These are phyloP conservation scores for Plasmodium fragile DNA, from an alignment of 169 alveolate species.

Conservation along the genomic window DNA sequence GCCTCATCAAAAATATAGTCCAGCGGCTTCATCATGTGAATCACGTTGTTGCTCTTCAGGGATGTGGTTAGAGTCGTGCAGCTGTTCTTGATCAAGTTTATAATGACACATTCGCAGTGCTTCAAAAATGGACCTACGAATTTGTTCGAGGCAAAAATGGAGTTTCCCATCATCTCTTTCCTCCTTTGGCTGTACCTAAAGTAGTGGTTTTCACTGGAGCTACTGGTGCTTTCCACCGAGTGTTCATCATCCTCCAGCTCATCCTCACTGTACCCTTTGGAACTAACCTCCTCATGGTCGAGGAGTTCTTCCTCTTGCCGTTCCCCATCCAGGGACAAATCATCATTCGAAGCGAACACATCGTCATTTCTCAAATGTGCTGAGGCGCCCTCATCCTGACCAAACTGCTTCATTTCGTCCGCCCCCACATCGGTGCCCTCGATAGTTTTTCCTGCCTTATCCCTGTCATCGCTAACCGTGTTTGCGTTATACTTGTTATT, in stretches of 20 bases:
- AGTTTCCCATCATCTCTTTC: not conserved
- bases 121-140: conserved; percentile 72
- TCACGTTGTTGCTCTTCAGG: conserved; percentile 43
- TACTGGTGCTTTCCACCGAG: not conserved
- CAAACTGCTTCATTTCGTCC: not conserved
- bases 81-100: conserved; percentile 71
- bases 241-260: not conserved
- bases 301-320: not conserved
- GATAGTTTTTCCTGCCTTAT: not conserved
- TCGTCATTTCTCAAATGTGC: not conserved
- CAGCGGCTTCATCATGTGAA: conserved; percentile 44
- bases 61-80: conserved; percentile 73
- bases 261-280: not conserved
- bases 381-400: not conserved
- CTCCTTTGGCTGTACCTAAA: conserved; percentile 22
- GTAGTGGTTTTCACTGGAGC: not conserved
- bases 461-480: not conserved
- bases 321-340: not conserved
- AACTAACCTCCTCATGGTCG: not conserved
- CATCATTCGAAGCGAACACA: not conserved
- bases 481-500: not conserved
- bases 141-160: conserved; percentile 53
- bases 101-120: conserved; percentile 48
- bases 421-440: not conserved
- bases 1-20: conserved; percentile 54